These are phyloP conservation scores for Oidiodendron maius DNA, from an alignment of 495 filamentous ascomycete species.

Conservation along the genomic window DNA sequence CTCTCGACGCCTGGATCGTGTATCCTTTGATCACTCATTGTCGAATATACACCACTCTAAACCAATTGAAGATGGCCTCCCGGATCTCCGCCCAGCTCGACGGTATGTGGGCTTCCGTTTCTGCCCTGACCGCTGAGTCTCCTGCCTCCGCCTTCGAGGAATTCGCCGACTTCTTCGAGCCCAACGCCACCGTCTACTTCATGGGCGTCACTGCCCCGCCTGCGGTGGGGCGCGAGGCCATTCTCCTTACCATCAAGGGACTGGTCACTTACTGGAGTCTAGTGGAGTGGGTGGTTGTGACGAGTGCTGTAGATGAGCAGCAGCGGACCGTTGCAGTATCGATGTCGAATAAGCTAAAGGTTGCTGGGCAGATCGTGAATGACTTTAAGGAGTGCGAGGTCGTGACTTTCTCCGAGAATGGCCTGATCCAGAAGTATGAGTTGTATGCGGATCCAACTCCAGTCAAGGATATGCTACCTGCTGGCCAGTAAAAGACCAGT, in stretches of 20 bases:
- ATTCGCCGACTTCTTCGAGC: neutral
- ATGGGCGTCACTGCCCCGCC: neutral
- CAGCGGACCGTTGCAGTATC: neutral
- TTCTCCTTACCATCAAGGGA: neutral
- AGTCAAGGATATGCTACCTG: neutral
- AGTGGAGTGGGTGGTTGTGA: neutral
- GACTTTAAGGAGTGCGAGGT: conserved; percentile 4
- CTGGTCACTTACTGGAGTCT: neutral
- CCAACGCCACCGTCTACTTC: neutral
- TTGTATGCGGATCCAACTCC: neutral
- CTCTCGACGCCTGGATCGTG: too few species aligned
- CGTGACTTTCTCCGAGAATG: neutral
- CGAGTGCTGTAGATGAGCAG: neutral
- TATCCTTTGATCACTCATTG: too few species aligned
- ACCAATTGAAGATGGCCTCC: conserved; percentile 4
- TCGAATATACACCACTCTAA: too few species aligned
- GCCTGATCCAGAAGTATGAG: neutral
- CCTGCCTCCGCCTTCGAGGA: neutral
- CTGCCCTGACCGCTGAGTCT: neutral
- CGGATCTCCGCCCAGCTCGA: neutral
- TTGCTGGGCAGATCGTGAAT: conserved; percentile 1
- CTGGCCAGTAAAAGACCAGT: too few species aligned
- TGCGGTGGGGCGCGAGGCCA: neutral
- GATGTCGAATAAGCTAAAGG: neutral
- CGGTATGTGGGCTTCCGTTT: neutral